Evolutionary conservation across 2,329 filamentous ascomycete species (phyloP), one percentile per base, ranked within the genome.

Genomic region (Phyllosticta citrichinensis): DNA sequence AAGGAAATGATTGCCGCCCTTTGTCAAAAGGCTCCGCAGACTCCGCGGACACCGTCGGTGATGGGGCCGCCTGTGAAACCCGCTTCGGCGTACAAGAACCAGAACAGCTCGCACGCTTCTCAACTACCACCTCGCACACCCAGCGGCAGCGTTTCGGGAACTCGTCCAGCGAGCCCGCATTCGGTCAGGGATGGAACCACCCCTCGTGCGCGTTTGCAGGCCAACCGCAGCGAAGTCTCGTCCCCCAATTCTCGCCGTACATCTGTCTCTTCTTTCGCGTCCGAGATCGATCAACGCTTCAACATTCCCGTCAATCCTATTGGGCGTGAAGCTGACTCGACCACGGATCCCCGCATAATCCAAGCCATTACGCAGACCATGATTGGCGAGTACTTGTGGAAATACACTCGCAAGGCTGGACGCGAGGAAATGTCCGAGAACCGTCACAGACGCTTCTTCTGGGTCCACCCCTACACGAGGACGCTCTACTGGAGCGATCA

Each of bases 321-420:
- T 50, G 55, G 35, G 25, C 60, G 60, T 52, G 55, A 58, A 22
- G 40, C 40, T 19, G 55, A 51, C 10, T 40, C 47, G 22, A 83
- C 83, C 64, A 96, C 91, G 5, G 94, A 99, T 76, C 93, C 93
- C 64, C 89, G 93, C 68, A 97, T 99, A 91, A 97, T 99, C 67
- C 91, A 97, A 77, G 94, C 94, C 56, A 97, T 99, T 66, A 99
- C 94, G 2, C 93, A 99, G 75, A 97, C 94, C 19, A 99, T 99
- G 94, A 97, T 99, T 70, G 94, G 94, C 61, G 94, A 99, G 73
- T 97, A 93, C 73, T 80, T 99, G 51, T 99, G 94, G 94, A 99
- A 99, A 74, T 99, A 99, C 75, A 99, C 94, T 0, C 88, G 94
- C 68, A 96, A 94, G 77, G 82, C 92, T 63, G 92, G 91, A n/a